Percentiles rank a stretch among this genome's conserved stretches.
These are phyloP conservation scores for Aulographum hederae DNA, from an alignment of 2,329 filamentous ascomycete species.

Conservation along the genomic window DNA sequence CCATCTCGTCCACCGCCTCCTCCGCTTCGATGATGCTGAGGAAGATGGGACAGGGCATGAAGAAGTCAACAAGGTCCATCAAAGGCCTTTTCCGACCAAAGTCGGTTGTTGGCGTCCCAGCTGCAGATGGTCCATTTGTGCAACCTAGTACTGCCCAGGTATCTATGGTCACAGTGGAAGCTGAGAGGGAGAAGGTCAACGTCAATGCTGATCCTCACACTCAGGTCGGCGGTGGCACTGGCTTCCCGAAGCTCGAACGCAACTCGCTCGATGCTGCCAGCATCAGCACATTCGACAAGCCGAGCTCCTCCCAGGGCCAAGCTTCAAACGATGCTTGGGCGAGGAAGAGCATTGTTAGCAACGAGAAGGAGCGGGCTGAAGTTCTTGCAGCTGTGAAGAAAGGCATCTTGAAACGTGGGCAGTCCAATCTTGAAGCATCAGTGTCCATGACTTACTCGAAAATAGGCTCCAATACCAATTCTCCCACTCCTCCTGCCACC, in stretches of 20 bases:
- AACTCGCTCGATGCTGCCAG: slow-evolving; percentile 57
- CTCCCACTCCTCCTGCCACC: slow-evolving; percentile 48
- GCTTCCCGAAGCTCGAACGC: slow-evolving; percentile 68
- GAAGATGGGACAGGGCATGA: slow-evolving; percentile 98
- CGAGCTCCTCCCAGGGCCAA: slow-evolving; percentile 11
- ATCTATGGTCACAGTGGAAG: slow-evolving; percentile 90
- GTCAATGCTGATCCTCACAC: slow-evolving; percentile 52
- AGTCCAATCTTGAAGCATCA: background rate
- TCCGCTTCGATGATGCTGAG: slow-evolving; percentile 87
- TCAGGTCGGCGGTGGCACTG: slow-evolving; percentile 52
- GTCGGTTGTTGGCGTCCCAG: slow-evolving; percentile 63
- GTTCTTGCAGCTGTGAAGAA: slow-evolving; percentile 84
- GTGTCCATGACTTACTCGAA: slow-evolving; percentile 13
- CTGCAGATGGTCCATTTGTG: slow-evolving; percentile 40
- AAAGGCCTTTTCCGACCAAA: slow-evolving; percentile 92
- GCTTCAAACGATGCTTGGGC: slow-evolving; percentile 25
- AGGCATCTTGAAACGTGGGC: slow-evolving; percentile 81
- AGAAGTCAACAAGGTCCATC: slow-evolving; percentile 76
- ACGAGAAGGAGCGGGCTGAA: slow-evolving; percentile 78
- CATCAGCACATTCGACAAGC: slow-evolving; percentile 11
- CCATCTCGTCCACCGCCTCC: slow-evolving; percentile 75
- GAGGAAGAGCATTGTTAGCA: slow-evolving; percentile 69
- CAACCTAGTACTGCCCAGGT: slow-evolving; percentile 65
- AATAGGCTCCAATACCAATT: slow-evolving; percentile 45
- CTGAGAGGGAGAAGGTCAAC: slow-evolving; percentile 70